Percentiles rank a stretch among this genome's conserved stretches.
These are phyloP conservation scores for Candida nonsorbophila DNA, from an alignment of 805 yeast species.

Conservation along the genomic window DNA sequence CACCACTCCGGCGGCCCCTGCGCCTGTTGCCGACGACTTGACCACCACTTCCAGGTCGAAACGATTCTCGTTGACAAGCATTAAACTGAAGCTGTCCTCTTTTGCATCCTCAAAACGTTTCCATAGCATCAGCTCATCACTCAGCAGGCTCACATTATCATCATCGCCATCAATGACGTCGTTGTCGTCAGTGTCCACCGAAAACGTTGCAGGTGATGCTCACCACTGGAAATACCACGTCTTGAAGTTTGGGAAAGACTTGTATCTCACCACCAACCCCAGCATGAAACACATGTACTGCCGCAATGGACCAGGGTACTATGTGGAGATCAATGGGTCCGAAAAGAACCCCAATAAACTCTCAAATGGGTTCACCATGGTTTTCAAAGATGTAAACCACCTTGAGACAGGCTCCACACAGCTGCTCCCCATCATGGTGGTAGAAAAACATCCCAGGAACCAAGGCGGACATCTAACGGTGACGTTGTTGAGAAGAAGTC, in stretches of 20 bases:
- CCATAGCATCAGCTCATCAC: neutral
- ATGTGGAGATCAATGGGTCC: constrained; percentile 35
- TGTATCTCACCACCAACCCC: constrained; percentile 66
- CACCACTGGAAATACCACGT: constrained; percentile 64
- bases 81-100: no score
- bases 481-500: constrained; percentile 14
- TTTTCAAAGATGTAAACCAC: constrained; percentile 17
- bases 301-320: constrained; percentile 59
- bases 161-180: constrained; percentile 1
- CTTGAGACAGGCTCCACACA: constrained; percentile 11
- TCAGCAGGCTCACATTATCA: neutral
- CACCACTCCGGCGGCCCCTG: no score
- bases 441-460: constrained; percentile 16
- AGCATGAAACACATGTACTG: constrained; percentile 54
- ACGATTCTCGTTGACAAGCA: constrained; percentile 1
- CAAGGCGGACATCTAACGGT: constrained; percentile 26
- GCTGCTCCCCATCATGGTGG: constrained; percentile 21
- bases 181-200: neutral
- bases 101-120: neutral
- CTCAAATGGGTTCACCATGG: constrained; percentile 18
- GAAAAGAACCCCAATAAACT: constrained; percentile 7
- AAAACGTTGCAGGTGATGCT: constrained; percentile 4
- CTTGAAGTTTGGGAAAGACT: constrained; percentile 45
- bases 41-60: neutral
- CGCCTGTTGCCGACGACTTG: no score